These are phyloP conservation scores for Phytophthora pluvialis DNA, from an alignment of 352 stramenopile genomes.

Conservation along the genomic window DNA sequence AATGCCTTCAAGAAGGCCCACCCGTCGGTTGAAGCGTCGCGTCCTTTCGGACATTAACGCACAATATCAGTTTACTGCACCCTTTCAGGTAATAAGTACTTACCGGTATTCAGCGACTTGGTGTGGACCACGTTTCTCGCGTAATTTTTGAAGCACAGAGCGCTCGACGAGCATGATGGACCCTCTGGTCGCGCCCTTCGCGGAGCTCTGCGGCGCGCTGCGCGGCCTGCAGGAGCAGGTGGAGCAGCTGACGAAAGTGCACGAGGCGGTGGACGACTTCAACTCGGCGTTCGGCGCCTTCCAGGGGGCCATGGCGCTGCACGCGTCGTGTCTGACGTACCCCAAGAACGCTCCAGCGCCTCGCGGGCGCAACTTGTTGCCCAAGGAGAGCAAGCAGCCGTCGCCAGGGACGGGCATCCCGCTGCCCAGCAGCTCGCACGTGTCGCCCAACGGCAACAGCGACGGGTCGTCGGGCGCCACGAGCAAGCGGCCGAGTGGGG, in stretches of 20 bases:
- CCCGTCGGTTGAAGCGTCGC: constrained; percentile 29
- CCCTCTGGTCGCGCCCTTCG: constrained; percentile 58
- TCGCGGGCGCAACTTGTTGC: constrained; percentile 25
- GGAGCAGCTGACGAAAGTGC: constrained; percentile 64
- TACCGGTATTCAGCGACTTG: not conserved
- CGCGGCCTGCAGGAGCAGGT: constrained; percentile 73
- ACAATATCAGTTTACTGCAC: no score
- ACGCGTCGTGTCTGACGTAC: constrained; percentile 78
- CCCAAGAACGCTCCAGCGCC: constrained; percentile 30
- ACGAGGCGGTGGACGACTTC: constrained; percentile 78
- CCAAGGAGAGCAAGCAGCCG: constrained; percentile 22
- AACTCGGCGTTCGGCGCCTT: constrained; percentile 79
- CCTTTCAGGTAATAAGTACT: no score
- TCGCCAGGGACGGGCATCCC: constrained; percentile 46
- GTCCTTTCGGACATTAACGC: constrained; percentile 18
- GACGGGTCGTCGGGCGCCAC: not conserved
- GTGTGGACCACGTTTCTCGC: constrained; percentile 21
- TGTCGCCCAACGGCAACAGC: constrained; percentile 6
- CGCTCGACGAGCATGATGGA: constrained; percentile 24
- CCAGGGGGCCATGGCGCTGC: constrained; percentile 77
- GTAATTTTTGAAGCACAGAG: constrained; percentile 12
- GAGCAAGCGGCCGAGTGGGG: constrained; percentile 7
- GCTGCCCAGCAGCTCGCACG: constrained; percentile 30
- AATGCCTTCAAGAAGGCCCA: constrained; percentile 11
- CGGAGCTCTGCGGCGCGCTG: constrained; percentile 66